phyloP scores from a whole-genome alignment of 2,329 filamentous ascomycete genomes.

The Sclerotinia minor region DNA sequence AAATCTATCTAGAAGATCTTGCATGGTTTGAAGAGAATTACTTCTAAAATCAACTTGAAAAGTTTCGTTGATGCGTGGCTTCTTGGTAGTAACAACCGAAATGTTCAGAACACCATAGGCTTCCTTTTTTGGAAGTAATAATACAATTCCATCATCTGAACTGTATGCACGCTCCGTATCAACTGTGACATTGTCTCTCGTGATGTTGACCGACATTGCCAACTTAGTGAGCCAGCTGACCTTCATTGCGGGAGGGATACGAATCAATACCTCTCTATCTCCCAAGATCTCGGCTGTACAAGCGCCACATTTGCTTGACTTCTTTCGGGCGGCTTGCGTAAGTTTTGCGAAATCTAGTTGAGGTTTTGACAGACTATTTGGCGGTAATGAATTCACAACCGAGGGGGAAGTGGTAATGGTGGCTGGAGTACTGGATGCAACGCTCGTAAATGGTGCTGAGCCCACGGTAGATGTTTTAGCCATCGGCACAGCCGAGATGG shows the following conservation, averaged over 20 bases:
- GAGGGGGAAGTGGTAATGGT: slow-evolving; percentile 40
- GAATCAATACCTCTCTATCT: slow-evolving; percentile 55
- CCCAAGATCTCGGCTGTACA: slow-evolving; percentile 51
- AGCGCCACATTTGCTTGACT: slow-evolving; percentile 38
- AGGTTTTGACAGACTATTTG: slow-evolving; percentile 46
- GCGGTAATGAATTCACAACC: slow-evolving; percentile 41
- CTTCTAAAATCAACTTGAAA: slow-evolving; percentile 60
- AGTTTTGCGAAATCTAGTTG: slow-evolving; percentile 42
- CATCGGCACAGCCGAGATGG: slow-evolving; percentile 36
- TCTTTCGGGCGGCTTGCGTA: slow-evolving; percentile 28
- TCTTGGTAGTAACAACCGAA: slow-evolving; percentile 57
- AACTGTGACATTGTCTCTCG: slow-evolving; percentile 50
- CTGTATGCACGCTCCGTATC: slow-evolving; percentile 48
- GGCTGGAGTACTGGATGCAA: slow-evolving; percentile 33
- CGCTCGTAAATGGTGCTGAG: slow-evolving; percentile 28
- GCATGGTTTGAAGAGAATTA: slow-evolving; percentile 33
- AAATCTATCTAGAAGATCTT: slow-evolving; percentile 35
- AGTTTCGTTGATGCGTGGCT: slow-evolving; percentile 61
- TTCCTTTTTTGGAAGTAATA: slow-evolving; percentile 54
- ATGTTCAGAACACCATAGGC: slow-evolving; percentile 60
- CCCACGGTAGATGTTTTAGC: slow-evolving; percentile 33
- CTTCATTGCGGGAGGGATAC: slow-evolving; percentile 53
- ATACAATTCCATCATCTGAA: slow-evolving; percentile 40
- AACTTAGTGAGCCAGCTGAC: slow-evolving; percentile 57
- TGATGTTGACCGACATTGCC: slow-evolving; percentile 57